A percentile compares a stretch with the other conserved stretches of the same genome.
phyloP scores from a whole-genome alignment of 495 filamentous ascomycete species.

The Cryomyces antarcticus region DNA sequence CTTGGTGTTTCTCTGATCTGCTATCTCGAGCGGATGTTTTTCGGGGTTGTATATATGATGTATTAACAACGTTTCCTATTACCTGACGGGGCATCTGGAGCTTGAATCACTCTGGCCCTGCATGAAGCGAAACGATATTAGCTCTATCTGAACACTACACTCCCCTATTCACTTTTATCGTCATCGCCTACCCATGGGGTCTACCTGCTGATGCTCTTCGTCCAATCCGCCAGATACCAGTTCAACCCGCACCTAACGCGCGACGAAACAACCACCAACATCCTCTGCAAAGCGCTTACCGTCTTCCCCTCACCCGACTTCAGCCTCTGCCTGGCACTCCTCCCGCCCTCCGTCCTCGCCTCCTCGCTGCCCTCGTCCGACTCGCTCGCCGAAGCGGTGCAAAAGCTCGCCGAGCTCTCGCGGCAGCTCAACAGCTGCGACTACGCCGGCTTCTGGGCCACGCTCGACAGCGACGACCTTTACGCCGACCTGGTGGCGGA shows the following conservation, averaged over 20 bases:
- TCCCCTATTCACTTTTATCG: neutral
- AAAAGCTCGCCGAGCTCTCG: slow-evolving; percentile 69
- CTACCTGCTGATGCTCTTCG: neutral
- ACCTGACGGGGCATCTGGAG: slow-evolving; percentile 44
- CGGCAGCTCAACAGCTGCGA: slow-evolving; percentile 66
- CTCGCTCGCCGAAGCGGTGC: slow-evolving; percentile 59
- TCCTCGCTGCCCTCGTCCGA: slow-evolving; percentile 22
- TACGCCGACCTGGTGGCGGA: slow-evolving; percentile 93
- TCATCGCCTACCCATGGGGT: neutral
- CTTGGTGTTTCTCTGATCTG: slow-evolving; percentile 3
- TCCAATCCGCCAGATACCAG: slow-evolving; percentile 53
- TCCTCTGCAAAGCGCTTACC: slow-evolving; percentile 93
- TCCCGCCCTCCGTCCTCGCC: slow-evolving; percentile 54
- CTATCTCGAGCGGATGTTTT: neutral
- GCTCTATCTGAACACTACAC: slow-evolving; percentile 37
- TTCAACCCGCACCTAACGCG: slow-evolving; percentile 98
- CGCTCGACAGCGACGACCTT: slow-evolving; percentile 79
- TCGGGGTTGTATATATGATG: slow-evolving; percentile 31
- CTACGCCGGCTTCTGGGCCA: slow-evolving; percentile 84
- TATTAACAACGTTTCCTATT: slow-evolving; percentile 94
- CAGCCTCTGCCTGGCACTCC: slow-evolving; percentile 78
- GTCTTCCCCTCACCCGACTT: slow-evolving; percentile 96
- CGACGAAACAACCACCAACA: slow-evolving; percentile 91
- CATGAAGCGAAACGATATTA: slow-evolving; percentile 34
- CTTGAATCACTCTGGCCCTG: slow-evolving; percentile 26